Evolutionary conservation across 805 yeast species (phyloP).

Genomic region (Cyberlindnera galapagoensis): DNA sequence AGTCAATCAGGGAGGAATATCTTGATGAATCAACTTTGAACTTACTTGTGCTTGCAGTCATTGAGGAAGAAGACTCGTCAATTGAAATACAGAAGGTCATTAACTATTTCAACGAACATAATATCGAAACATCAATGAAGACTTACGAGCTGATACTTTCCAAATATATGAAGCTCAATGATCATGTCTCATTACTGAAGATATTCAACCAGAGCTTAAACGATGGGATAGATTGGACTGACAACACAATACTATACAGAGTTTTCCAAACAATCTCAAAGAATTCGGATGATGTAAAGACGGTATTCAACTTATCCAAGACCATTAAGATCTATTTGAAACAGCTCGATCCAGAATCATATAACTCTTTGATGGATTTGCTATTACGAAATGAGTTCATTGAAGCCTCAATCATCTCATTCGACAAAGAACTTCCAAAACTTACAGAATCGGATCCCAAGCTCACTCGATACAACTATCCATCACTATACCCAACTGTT

Average conservation of each 20-base stretch:
- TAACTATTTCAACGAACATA: constrained; percentile 1
- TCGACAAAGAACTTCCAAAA: constrained; percentile 36
- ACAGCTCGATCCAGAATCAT: constrained; percentile 31
- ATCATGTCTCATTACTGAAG: constrained; percentile 12
- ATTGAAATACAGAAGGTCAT: constrained; percentile 3
- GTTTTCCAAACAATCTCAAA: constrained; percentile 24
- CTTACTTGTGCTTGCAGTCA: constrained; percentile 3
- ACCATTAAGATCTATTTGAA: constrained; percentile 35
- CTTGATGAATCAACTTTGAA: neutral
- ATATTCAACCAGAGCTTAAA: constrained; percentile 30
- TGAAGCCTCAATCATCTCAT: constrained; percentile 35
- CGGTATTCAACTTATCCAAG: constrained; percentile 31
- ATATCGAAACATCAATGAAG: constrained; percentile 4
- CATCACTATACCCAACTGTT: constrained; percentile 36
- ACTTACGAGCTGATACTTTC: constrained; percentile 10
- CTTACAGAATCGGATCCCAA: constrained; percentile 11
- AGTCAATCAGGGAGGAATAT: neutral
- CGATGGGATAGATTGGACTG: constrained; percentile 39
- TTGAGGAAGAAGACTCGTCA: no score
- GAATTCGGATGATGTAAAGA: constrained; percentile 21
- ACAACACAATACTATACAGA: constrained; percentile 18
- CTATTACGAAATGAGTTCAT: constrained; percentile 30
- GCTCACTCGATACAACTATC: constrained; percentile 20
- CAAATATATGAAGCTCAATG: constrained; percentile 5
- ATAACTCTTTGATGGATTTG: constrained; percentile 31